Conservation (phyloP, 192 early-diverging fungal genomes). For the Coemansia sp. region DNA sequence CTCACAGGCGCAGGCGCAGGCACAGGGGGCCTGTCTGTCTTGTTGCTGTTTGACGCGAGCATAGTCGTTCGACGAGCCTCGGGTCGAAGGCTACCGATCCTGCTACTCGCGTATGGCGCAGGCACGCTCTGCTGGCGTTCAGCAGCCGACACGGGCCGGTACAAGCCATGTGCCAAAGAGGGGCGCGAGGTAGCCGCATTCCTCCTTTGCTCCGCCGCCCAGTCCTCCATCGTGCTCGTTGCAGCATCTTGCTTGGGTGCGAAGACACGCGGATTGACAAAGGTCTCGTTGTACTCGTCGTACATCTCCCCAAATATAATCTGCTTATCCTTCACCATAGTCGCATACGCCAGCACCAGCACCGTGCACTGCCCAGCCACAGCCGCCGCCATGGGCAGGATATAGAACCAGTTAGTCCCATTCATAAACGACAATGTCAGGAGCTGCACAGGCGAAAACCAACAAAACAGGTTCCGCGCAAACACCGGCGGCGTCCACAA, state of each 20-base stretch:
- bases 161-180: not conserved
- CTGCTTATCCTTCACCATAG: constrained; percentile 60
- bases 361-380: constrained; percentile 56
- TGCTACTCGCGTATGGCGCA: not conserved
- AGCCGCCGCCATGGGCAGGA: constrained; percentile 55
- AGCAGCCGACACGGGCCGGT: not conserved
- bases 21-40: not conserved
- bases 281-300: constrained; percentile 62
- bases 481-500: constrained; percentile 51
- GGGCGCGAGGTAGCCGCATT: not conserved
- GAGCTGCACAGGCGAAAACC: constrained; percentile 64
- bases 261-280: constrained; percentile 64
- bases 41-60: not conserved
- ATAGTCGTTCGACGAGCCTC: not conserved
- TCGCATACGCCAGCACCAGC: constrained; percentile 30
- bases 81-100: not conserved
- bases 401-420: constrained; percentile 57
- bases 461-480: constrained; percentile 55
- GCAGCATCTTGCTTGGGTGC: constrained; percentile 55
- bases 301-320: constrained; percentile 58
- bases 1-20: not conserved
- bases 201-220: constrained; percentile 16
- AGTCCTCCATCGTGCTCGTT: constrained; percentile 47
- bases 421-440: constrained; percentile 55
- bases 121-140: not conserved